Evolutionary conservation across 208 protist species (phyloP).

Genomic region (Strigomonas culicis): DNA sequence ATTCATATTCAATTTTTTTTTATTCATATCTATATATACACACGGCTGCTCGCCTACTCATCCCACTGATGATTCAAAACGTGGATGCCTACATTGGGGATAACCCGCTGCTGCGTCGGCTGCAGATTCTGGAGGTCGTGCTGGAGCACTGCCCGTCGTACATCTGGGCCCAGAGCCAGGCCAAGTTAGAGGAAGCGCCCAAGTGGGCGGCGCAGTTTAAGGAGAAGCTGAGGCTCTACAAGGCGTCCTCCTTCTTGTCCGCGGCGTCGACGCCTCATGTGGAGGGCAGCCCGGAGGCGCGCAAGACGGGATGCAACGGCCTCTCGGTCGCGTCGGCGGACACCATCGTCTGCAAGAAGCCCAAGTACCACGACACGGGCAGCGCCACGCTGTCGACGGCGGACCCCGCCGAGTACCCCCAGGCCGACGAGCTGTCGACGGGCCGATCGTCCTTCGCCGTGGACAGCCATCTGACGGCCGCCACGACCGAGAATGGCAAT

Average conservation of each 20-base stretch:
- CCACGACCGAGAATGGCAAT: slow-evolving; percentile 28
- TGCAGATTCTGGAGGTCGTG: slow-evolving; percentile 52
- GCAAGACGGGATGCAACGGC: slow-evolving; percentile 31
- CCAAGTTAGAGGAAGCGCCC: slow-evolving; percentile 23
- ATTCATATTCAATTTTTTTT: slow-evolving; percentile 11
- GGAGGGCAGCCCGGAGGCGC: slow-evolving; percentile 10
- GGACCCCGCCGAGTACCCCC: not conserved
- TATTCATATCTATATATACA: not conserved
- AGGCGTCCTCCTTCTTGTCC: not conserved
- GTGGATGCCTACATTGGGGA: slow-evolving; percentile 47
- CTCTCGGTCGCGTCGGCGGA: slow-evolving; percentile 37
- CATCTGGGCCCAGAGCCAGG: slow-evolving; percentile 35
- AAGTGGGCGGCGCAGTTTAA: slow-evolving; percentile 32
- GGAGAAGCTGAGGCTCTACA: slow-evolving; percentile 8
- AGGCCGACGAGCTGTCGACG: not conserved
- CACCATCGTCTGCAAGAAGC: slow-evolving; percentile 21
- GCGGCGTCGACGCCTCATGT: not conserved
- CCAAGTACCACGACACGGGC: slow-evolving; percentile 2
- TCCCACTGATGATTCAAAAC: slow-evolving; percentile 10
- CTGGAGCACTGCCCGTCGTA: slow-evolving; percentile 45
- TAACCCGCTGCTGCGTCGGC: slow-evolving; percentile 41
- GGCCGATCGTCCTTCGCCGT: not conserved
- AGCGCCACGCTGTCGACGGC: not conserved
- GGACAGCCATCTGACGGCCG: slow-evolving; percentile 4
- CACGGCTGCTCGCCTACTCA: not conserved